These are phyloP conservation scores for Pueraria montana DNA, from an alignment of 306 rosid species.

Conservation along the genomic window DNA sequence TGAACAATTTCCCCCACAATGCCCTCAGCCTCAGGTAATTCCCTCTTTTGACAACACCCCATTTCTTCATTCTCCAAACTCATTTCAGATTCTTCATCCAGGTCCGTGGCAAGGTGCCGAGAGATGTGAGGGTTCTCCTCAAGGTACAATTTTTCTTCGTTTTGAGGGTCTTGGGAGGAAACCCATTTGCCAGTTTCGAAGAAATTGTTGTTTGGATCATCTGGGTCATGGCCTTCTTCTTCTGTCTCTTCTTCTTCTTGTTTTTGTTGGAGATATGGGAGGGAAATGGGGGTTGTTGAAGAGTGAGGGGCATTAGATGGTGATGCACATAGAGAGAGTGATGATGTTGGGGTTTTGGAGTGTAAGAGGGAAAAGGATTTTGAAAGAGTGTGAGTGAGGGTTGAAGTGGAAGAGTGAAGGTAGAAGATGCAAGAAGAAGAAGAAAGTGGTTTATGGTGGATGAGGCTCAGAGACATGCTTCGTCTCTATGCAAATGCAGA, in stretches of 20 bases:
- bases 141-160: slow-evolving; percentile 60
- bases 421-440: slow-evolving; percentile 35
- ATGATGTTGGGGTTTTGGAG: slow-evolving; percentile 50
- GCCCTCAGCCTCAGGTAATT: slow-evolving; percentile 52
- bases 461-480: slow-evolving; percentile 55
- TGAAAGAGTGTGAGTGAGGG: slow-evolving; percentile 7
- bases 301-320: slow-evolving; percentile 43
- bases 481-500: neutral
- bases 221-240: slow-evolving; percentile 46
- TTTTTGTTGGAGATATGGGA: slow-evolving; percentile 55
- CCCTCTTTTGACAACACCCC: slow-evolving; percentile 35
- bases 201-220: slow-evolving; percentile 73
- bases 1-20: slow-evolving; percentile 70
- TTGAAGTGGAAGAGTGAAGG: slow-evolving; percentile 35
- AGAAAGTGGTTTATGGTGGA: slow-evolving; percentile 45
- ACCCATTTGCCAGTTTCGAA: slow-evolving; percentile 57
- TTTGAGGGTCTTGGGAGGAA: slow-evolving; percentile 64
- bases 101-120: slow-evolving; percentile 70
- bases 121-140: slow-evolving; percentile 62
- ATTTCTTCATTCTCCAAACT: slow-evolving; percentile 36
- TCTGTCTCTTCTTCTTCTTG: slow-evolving; percentile 11
- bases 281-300: slow-evolving; percentile 62
- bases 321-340: slow-evolving; percentile 51
- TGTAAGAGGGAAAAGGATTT: slow-evolving; percentile 40
- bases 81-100: slow-evolving; percentile 50